Conservation (phyloP, 495 filamentous ascomycete species). For the Hyaloscypha finlandica region DNA sequence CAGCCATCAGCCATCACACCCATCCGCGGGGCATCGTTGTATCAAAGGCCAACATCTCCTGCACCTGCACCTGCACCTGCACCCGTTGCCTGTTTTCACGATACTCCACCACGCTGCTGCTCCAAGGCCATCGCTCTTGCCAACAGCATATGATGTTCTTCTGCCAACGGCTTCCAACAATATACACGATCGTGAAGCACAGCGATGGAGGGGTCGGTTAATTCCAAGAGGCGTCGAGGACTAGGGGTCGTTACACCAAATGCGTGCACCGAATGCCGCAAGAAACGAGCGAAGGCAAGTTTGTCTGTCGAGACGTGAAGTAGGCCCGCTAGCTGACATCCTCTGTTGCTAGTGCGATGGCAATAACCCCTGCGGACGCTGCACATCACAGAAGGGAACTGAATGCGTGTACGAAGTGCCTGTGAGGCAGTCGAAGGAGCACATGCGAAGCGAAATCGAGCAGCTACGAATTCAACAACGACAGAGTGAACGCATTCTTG, state of each 20-base stretch:
- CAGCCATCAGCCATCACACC: neutral
- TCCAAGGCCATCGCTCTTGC: neutral
- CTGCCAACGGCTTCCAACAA: neutral
- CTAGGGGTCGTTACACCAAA: constrained; percentile 55
- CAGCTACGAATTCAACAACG: constrained; percentile 47
- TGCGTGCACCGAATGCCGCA: constrained; percentile 58
- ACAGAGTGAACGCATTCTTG: constrained; percentile 47
- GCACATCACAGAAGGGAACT: constrained; percentile 46
- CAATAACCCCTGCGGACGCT: constrained; percentile 51
- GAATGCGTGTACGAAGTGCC: constrained; percentile 56
- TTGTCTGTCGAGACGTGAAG: neutral
- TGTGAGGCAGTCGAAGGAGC: constrained; percentile 55
- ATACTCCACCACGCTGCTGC: neutral
- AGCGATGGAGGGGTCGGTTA: constrained; percentile 20
- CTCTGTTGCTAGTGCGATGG: constrained; percentile 49
- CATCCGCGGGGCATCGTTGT: neutral
- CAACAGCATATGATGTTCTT: constrained; percentile 10
- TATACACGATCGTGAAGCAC: neutral
- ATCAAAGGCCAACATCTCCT: neutral
- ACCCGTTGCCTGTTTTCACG: neutral
- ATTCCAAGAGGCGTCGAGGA: constrained; percentile 44
- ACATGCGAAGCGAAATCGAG: constrained; percentile 54
- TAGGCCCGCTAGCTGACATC: neutral
- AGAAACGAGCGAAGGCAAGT: constrained; percentile 57
- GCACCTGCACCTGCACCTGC: too few species aligned